Evolutionary conservation across 495 filamentous ascomycete genomes (phyloP).

Genomic region (Talaromyces trachyspermus): DNA sequence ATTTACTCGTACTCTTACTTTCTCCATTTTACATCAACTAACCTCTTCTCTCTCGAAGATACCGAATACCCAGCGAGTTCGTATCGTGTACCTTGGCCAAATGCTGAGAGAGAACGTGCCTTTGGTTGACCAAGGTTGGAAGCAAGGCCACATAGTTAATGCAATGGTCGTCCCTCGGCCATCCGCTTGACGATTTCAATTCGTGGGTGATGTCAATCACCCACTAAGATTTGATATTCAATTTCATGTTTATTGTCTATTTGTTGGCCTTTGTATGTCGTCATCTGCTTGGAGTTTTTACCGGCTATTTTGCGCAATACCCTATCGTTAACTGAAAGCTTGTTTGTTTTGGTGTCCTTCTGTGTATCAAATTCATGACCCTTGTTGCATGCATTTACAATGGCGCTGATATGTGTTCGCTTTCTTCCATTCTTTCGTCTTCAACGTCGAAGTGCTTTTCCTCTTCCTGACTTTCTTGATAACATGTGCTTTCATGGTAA

Average conservation of each 20-base stretch:
- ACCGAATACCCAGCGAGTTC: slow-evolving; percentile 46
- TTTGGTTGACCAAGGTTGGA: slow-evolving; percentile 65
- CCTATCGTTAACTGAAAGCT: slow-evolving; percentile 11
- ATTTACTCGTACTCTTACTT: slow-evolving; percentile 2
- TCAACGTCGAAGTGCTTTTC: too few relatives aligned
- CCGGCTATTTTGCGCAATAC: slow-evolving; percentile 33
- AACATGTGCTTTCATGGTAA: too few relatives aligned
- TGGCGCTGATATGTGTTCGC: not conserved
- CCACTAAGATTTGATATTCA: too few relatives aligned
- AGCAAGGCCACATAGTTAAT: slow-evolving; percentile 68
- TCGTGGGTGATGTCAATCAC: slow-evolving; percentile 10
- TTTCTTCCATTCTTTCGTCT: too few relatives aligned
- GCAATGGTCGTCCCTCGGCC: slow-evolving; percentile 57
- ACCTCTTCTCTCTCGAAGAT: slow-evolving; percentile 36
- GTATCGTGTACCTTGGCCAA: slow-evolving; percentile 71
- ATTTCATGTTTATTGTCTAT: too few relatives aligned
- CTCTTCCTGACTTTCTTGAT: too few relatives aligned
- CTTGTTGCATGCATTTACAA: not conserved
- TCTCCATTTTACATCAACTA: slow-evolving; percentile 6
- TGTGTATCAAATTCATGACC: too few relatives aligned
- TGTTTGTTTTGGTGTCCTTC: slow-evolving; percentile 9
- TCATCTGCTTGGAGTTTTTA: slow-evolving; percentile 7
- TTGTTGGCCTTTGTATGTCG: too few relatives aligned
- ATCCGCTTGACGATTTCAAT: slow-evolving; percentile 13
- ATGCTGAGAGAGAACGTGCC: slow-evolving; percentile 61